These are phyloP conservation scores for Annulohypoxylon stygium DNA, from an alignment of 495 filamentous ascomycete species.

Conservation along the genomic window DNA sequence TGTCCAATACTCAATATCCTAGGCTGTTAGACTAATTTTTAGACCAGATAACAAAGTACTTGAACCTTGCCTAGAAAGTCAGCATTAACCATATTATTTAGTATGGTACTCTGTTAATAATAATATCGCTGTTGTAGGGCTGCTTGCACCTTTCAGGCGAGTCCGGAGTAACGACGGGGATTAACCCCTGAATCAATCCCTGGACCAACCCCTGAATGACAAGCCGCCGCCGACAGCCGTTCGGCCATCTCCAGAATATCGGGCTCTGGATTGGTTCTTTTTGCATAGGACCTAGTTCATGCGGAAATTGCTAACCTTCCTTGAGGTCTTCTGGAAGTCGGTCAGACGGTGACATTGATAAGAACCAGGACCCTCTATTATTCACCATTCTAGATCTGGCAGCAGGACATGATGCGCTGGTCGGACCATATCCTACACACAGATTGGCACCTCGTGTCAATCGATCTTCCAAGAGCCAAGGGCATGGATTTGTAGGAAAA, in stretches of 20 bases:
- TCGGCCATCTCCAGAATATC: conserved; percentile 31
- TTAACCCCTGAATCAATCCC: conserved; percentile 20
- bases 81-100: neutral
- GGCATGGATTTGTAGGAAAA: conserved; percentile 22
- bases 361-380: conserved; percentile 8
- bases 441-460: conserved; percentile 42
- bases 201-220: conserved; percentile 19
- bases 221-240: conserved; percentile 32
- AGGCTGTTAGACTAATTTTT: neutral
- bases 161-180: conserved; percentile 24
- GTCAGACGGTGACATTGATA: conserved; percentile 23
- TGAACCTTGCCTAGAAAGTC: neutral
- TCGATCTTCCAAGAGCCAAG: conserved; percentile 8
- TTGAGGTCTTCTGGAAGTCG: conserved; percentile 40
- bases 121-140: conserved; percentile 17
- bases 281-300: conserved; percentile 12
- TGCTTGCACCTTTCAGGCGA: conserved; percentile 10
- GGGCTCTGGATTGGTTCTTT: conserved; percentile 40
- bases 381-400: conserved; percentile 37
- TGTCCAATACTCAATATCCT: neutral
- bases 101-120: neutral
- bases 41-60: neutral
- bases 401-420: conserved; percentile 23
- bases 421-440: conserved; percentile 33
- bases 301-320: conserved; percentile 39